phyloP scores from a whole-genome alignment of 2,329 filamentous ascomycete genomes.

The Xylariaceae sp. region DNA sequence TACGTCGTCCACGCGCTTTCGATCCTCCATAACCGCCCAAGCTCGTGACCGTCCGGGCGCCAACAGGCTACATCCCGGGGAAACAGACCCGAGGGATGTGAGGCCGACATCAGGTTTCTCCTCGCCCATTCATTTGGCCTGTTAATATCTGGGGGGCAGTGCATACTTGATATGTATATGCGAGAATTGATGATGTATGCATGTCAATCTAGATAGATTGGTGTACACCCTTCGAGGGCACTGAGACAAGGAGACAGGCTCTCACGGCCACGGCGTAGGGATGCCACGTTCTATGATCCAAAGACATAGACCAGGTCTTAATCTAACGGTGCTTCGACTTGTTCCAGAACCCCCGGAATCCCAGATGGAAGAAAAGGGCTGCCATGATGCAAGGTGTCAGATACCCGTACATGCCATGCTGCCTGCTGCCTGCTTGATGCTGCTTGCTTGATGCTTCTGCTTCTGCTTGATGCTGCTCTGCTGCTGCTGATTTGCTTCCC shows the following conservation, averaged over 20 bases:
- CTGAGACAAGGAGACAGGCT: not conserved
- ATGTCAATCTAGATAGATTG: conserved; percentile 1
- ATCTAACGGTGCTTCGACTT: not conserved
- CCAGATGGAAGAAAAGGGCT: not conserved
- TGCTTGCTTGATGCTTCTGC: too few species aligned
- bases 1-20: conserved; percentile 8
- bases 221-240: conserved; percentile 1
- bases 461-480: too few species aligned
- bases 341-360: not conserved
- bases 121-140: conserved; percentile 1
- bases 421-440: too few species aligned
- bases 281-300: not conserved
- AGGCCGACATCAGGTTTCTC: conserved; percentile 11
- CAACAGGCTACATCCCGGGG: not conserved
- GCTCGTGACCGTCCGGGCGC: not conserved
- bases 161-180: conserved; percentile 2
- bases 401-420: not conserved
- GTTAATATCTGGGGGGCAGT: not conserved
- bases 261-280: not conserved
- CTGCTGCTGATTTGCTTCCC: too few species aligned
- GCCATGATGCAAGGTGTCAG: not conserved
- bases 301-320: not conserved
- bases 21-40: not conserved
- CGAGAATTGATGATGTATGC: conserved; percentile 6
- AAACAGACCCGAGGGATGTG: conserved; percentile 2